Conservation (phyloP, 257 asterid genomes). For the Plantago major region DNA sequence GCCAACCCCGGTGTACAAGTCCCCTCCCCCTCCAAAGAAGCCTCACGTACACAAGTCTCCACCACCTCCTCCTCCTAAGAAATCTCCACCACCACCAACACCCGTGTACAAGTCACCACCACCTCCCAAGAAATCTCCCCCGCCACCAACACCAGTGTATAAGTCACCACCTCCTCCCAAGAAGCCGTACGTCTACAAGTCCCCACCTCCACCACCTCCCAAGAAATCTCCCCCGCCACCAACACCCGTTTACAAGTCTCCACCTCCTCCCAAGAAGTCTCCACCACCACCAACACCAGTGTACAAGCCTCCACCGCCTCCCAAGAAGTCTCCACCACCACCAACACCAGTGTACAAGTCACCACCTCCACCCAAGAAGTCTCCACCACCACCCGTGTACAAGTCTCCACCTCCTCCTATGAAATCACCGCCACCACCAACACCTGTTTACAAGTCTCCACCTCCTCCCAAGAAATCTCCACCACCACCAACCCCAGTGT, state of each 20-base stretch:
- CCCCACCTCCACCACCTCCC: constrained; percentile 4
- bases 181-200: no score
- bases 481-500: neutral
- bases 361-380: constrained; percentile 10
- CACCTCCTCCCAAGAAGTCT: constrained; percentile 12
- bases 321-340: constrained; percentile 14
- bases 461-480: neutral
- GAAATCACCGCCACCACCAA: constrained; percentile 2
- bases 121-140: neutral
- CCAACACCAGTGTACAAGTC: constrained; percentile 4
- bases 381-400: neutral
- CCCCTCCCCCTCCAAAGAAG: neutral
- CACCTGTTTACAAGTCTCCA: neutral
- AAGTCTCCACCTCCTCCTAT: neutral
- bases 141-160: no score
- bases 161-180: constrained; percentile 2
- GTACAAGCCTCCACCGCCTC: constrained; percentile 4
- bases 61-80: neutral
- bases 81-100: neutral
- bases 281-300: no score
- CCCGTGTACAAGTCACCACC: constrained; percentile 6
- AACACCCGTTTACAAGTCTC: constrained; percentile 12
- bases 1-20: neutral
- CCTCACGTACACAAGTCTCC: neutral
- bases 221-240: constrained; percentile 7